Conservation (phyloP, 2,329 filamentous ascomycete genomes). For the Penicillium freii region DNA sequence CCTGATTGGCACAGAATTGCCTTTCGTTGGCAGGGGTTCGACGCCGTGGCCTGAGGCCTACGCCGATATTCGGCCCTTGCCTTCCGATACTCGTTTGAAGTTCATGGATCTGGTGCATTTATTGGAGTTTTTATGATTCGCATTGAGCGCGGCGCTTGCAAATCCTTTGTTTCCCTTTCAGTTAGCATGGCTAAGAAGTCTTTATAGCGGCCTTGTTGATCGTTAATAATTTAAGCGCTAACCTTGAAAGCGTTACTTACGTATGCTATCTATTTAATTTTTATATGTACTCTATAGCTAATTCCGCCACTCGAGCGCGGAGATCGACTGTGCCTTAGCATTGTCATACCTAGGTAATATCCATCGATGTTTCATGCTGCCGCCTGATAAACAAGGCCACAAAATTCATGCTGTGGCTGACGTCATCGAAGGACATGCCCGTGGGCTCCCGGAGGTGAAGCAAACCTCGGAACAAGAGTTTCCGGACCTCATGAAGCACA, state of each 20-base stretch:
- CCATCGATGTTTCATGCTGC: no score
- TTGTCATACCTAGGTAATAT: not conserved
- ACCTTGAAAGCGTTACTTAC: not conserved
- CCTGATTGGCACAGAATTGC: not conserved
- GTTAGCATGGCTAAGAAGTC: not conserved
- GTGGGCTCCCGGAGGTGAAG: not conserved
- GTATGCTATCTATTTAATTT: not conserved
- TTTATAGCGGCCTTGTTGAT: not conserved
- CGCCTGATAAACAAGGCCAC: not conserved
- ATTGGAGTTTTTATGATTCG: constrained; percentile 4
- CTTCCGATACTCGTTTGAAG: not conserved
- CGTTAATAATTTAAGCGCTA: not conserved
- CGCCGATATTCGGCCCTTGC: not conserved
- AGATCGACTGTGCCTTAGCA: not conserved
- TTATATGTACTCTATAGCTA: not conserved
- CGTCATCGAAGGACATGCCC: not conserved
- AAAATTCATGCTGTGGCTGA: not conserved
- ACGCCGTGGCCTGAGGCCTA: not conserved
- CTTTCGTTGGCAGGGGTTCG: not conserved
- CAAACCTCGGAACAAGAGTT: constrained; percentile 9
- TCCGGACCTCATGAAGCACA: constrained; percentile 1
- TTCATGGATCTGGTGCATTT: not conserved
- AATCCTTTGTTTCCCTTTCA: not conserved
- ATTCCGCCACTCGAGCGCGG: not conserved
- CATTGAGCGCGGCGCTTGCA: not conserved